Conservation (phyloP, 768 basidiomycete species). For the Pulveroboletus ravenelii region DNA sequence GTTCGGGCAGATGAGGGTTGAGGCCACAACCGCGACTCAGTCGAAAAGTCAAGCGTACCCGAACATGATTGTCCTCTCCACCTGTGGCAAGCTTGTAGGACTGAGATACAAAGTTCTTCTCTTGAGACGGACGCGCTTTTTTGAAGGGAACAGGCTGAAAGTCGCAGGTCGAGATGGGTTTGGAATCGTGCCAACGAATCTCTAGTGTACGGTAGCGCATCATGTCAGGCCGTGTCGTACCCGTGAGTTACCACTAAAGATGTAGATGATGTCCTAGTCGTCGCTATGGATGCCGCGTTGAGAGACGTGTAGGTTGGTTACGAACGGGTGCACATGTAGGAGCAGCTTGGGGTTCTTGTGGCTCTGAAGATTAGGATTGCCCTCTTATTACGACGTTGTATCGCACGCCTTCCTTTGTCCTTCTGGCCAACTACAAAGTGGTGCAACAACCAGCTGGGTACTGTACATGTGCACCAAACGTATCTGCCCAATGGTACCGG, state of each 20-base stretch:
- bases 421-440: background rate
- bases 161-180: slow-evolving; percentile 94
- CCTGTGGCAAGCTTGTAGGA: slow-evolving; percentile 91
- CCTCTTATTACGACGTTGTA: slow-evolving; percentile 11
- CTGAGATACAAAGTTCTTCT: slow-evolving; percentile 57
- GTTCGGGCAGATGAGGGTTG: slow-evolving; percentile 6
- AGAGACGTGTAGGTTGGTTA: slow-evolving; percentile 3
- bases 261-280: slow-evolving; percentile 1
- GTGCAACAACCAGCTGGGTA: slow-evolving; percentile 3
- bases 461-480: slow-evolving; percentile 1
- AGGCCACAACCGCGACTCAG: slow-evolving; percentile 10
- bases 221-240: slow-evolving; percentile 7
- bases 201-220: slow-evolving; percentile 91
- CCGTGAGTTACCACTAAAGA: background rate
- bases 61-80: slow-evolving; percentile 94
- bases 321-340: slow-evolving; percentile 4
- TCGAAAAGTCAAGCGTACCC: slow-evolving; percentile 54
- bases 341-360: background rate
- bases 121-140: slow-evolving; percentile 65
- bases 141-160: slow-evolving; percentile 85
- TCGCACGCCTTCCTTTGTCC: slow-evolving; percentile 21
- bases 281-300: slow-evolving; percentile 5
- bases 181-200: slow-evolving; percentile 95
- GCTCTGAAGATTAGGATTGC: slow-evolving; percentile 10
- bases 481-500: background rate